phyloP scores from a whole-genome alignment of 2,329 filamentous ascomycete genomes.

The Pseudopithomyces chartarum region DNA sequence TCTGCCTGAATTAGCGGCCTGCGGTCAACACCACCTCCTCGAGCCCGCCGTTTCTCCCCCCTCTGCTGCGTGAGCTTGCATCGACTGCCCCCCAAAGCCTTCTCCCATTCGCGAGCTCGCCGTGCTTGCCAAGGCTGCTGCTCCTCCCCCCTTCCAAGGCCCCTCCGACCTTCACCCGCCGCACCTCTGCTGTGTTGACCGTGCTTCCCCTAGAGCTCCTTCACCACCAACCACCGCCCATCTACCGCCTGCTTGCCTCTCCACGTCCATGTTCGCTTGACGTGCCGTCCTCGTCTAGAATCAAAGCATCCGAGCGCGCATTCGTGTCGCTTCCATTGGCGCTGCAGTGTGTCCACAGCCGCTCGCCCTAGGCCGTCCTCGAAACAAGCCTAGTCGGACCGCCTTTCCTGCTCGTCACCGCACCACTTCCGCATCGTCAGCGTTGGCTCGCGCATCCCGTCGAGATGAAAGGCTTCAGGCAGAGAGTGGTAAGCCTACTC shows the following conservation, averaged over 20 bases:
- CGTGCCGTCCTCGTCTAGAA: constrained; percentile 17
- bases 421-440: constrained; percentile 33
- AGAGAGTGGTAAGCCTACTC: constrained; percentile 82
- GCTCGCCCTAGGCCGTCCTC: constrained; percentile 26
- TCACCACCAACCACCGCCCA: not conserved
- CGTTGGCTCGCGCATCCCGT: constrained; percentile 42
- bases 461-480: constrained; percentile 96
- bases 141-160: not conserved
- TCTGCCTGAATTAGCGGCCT: not conserved
- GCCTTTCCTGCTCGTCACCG: constrained; percentile 26
- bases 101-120: not conserved
- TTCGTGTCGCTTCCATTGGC: constrained; percentile 31
- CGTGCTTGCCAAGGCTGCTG: constrained; percentile 1
- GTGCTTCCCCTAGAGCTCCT: constrained; percentile 2
- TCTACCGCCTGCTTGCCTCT: not conserved
- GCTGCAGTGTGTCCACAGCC: constrained; percentile 22
- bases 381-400: constrained; percentile 28
- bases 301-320: constrained; percentile 24
- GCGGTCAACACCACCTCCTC: not conserved
- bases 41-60: not conserved
- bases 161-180: constrained; percentile 3
- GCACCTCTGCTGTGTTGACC: constrained; percentile 1
- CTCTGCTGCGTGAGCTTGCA: not conserved
- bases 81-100: not conserved
- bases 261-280: constrained; percentile 25